These are phyloP conservation scores for Brasilioporus rufonigricans DNA, from an alignment of 768 basidiomycete genomes.

Conservation along the genomic window DNA sequence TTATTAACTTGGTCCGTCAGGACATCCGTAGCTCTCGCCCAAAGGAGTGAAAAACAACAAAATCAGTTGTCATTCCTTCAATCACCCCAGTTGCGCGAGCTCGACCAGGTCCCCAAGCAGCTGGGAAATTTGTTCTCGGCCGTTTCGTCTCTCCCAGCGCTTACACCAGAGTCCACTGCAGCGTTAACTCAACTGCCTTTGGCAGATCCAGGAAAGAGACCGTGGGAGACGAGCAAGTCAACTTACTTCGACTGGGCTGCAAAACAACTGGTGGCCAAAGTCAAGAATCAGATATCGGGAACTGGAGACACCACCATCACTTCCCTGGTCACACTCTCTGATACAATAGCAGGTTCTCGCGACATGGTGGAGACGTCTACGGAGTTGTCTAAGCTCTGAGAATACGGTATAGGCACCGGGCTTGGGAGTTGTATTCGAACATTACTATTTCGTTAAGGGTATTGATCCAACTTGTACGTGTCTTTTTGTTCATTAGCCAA, in stretches of 20 bases:
- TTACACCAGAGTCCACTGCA: slow-evolving; percentile 39
- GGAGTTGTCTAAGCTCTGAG: neutral
- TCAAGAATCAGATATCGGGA: slow-evolving; percentile 19
- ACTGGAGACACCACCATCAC: slow-evolving; percentile 23
- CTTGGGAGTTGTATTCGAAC: too few species aligned
- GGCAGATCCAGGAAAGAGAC: slow-evolving; percentile 62
- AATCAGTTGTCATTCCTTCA: slow-evolving; percentile 45
- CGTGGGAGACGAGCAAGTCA: slow-evolving; percentile 72
- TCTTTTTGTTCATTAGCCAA: too few species aligned
- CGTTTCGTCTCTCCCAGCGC: slow-evolving; percentile 48
- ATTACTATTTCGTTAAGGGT: too few species aligned
- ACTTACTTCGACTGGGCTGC: slow-evolving; percentile 82
- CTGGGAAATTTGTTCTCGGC: slow-evolving; percentile 45
- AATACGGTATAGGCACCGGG: neutral
- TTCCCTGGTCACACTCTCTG: slow-evolving; percentile 18
- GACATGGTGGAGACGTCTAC: slow-evolving; percentile 17
- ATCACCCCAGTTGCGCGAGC: slow-evolving; percentile 37
- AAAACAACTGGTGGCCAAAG: slow-evolving; percentile 45
- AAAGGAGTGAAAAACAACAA: slow-evolving; percentile 44
- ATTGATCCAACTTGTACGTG: too few species aligned
- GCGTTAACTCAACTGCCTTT: slow-evolving; percentile 32
- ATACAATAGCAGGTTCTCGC: slow-evolving; percentile 16
- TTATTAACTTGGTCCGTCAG: slow-evolving; percentile 53
- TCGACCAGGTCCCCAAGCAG: slow-evolving; percentile 40
- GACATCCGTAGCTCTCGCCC: slow-evolving; percentile 43